Base-by-base conservation (phyloP, 2,329 filamentous ascomycete genomes). In the Hymenoscyphus fraxineus region DNA sequence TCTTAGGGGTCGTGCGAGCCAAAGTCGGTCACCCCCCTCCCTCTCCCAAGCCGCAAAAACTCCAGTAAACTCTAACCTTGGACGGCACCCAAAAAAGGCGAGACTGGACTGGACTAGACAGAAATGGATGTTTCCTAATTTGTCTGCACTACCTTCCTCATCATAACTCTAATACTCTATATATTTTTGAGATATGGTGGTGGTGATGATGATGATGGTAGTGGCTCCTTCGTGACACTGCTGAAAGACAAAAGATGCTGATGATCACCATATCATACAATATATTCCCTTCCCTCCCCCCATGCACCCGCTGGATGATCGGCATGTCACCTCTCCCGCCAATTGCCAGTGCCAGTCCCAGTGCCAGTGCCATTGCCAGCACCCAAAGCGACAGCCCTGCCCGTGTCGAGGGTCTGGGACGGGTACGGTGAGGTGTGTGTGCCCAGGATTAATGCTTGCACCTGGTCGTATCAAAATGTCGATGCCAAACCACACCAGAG, bases 221-320 rank as follows among this genome's bases (percentile, higher is more conserved):
- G 44, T 51, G 44, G 41, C n/a, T 22, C 19, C 35, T 38, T 16
- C 16, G 35, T 57, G 27, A 35, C 13, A 32, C 32, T 1, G 32
- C 32, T 35, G 32, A 4, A 5, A 35, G 5, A 9, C 2, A 31
- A 22, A 31, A 31, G 7, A 10, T 15, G 27, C 13, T 9, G 27
- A 35, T 41, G 57, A 41, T 59, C 19, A 19, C 12, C 35, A 16
- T 32, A 32, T n/a, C 35, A n/a, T 32, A 40, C 16, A 27, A 40
- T 59, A 40, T 27, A 10, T 13, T 19, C 22, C 22, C 19, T 35
- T 22, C 13, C 22, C 54, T 22, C 9, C 22, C 10, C 19, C 54
- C 22, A 22, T 38, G 12, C 56, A 59, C 35, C 57, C 38, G 57
- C 57, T 59, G 57, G 38, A 59, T 59, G 57, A 59, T 59, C 57